Conservation (phyloP, 2,329 filamentous ascomycete species). For the Phaeosphaeria sp. region DNA sequence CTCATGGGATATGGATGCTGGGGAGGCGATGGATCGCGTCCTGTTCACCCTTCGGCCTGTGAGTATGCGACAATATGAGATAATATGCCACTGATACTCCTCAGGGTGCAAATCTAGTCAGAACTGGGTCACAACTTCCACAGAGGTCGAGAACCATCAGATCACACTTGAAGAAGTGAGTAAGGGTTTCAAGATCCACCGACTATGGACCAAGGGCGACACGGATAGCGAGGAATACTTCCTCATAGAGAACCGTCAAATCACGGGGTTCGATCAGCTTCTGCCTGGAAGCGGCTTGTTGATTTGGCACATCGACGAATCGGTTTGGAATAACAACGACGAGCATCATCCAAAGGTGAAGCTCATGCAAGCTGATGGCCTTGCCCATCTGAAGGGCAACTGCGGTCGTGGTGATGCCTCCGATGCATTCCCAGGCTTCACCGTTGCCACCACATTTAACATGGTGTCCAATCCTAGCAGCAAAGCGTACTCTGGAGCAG, state of each 20-base stretch:
- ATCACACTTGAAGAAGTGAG: constrained; percentile 31
- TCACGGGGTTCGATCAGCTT: constrained; percentile 22
- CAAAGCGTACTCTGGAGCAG: constrained; percentile 20
- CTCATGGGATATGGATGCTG: constrained; percentile 29
- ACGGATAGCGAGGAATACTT: constrained; percentile 24
- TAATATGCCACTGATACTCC: background rate
- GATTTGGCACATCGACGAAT: constrained; percentile 34
- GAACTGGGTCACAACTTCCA: constrained; percentile 24
- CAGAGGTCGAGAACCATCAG: constrained; percentile 21
- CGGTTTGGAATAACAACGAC: constrained; percentile 16
- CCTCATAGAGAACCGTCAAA: constrained; percentile 29
- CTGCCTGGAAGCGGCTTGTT: constrained; percentile 29
- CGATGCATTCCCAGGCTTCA: constrained; percentile 25
- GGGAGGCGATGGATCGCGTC: constrained; percentile 26
- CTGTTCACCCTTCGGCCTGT: constrained; percentile 36
- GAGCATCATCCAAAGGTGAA: constrained; percentile 28
- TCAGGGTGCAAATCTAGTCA: constrained; percentile 31
- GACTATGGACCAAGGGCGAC: constrained; percentile 31
- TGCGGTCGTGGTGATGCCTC: constrained; percentile 23
- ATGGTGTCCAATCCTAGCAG: constrained; percentile 20
- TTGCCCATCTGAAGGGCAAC: constrained; percentile 21
- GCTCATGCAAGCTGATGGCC: constrained; percentile 31
- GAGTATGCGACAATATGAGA: background rate
- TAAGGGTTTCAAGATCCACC: constrained; percentile 17
- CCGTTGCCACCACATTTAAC: constrained; percentile 13